Evolutionary conservation across 345 rosid genomes (phyloP).

Genomic region (Syzygium aqueum): DNA sequence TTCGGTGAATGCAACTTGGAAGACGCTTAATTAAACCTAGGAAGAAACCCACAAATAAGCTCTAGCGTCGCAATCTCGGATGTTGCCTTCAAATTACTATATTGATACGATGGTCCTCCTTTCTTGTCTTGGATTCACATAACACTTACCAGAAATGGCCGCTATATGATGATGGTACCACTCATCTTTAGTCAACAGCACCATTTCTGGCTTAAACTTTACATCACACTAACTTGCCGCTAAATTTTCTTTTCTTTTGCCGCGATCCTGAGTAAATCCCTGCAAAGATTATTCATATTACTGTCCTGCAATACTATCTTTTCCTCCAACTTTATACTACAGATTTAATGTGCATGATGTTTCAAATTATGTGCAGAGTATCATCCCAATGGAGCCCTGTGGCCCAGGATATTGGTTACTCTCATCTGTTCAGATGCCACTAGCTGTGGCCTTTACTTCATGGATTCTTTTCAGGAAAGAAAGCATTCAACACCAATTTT

Average conservation of each 20-base stretch:
- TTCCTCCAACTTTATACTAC: background rate
- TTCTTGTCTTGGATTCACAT: background rate
- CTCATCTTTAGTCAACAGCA: background rate
- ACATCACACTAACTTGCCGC: background rate
- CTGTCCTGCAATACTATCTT: background rate
- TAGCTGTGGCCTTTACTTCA: conserved; percentile 56
- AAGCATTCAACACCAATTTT: conserved; percentile 5
- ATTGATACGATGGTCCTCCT: background rate
- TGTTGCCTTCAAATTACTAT: background rate
- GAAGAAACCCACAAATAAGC: background rate
- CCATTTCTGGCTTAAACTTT: background rate
- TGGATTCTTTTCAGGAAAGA: conserved; percentile 51
- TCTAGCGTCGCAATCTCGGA: background rate
- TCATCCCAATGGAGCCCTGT: conserved; percentile 50
- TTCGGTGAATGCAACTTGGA: background rate
- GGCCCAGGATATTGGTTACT: conserved; percentile 65
- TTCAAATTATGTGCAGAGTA: conserved; percentile 32
- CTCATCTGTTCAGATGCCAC: conserved; percentile 70
- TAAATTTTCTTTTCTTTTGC: background rate
- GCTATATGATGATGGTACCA: background rate
- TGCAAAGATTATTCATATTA: background rate
- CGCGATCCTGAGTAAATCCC: background rate
- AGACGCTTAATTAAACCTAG: background rate
- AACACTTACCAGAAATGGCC: background rate
- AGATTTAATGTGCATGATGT: background rate